These are phyloP conservation scores for Cystobasidium ongulense DNA, from an alignment of 768 basidiomycete genomes.

Conservation along the genomic window DNA sequence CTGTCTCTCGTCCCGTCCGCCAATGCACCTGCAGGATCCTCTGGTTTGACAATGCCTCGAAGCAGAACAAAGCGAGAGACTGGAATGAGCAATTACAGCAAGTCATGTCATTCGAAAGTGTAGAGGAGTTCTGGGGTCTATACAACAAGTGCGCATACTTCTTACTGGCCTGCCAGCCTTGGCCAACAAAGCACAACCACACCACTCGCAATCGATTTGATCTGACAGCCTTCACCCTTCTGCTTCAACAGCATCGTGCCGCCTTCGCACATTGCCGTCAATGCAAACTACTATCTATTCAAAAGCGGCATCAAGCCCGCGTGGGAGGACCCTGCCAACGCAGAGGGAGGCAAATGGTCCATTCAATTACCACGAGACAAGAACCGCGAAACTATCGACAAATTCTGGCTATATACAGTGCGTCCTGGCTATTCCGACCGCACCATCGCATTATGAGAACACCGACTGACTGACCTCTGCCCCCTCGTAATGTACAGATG, in stretches of 20 bases:
- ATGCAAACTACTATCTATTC: conserved; percentile 99
- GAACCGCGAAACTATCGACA: conserved; percentile 71
- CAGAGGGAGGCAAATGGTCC: conserved; percentile 96
- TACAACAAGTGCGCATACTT: conserved; percentile 33
- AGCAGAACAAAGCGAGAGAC: conserved; percentile 55
- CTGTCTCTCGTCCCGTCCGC: too few species aligned
- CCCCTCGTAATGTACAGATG: conserved; percentile 58
- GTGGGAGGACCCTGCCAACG: conserved; percentile 61
- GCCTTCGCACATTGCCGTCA: conserved; percentile 81
- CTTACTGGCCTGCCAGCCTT: too few species aligned
- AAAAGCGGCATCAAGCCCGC: conserved; percentile 56
- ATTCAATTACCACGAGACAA: conserved; percentile 96
- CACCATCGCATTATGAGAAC: background rate
- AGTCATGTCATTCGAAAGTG: conserved; percentile 88
- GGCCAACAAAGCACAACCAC: too few species aligned
- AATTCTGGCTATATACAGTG: conserved; percentile 98
- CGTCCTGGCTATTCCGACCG: conserved; percentile 34
- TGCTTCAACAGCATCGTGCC: conserved; percentile 91
- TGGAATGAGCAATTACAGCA: conserved; percentile 99
- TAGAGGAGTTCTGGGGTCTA: conserved; percentile 91
- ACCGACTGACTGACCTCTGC: conserved; percentile 33
- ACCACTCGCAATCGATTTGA: background rate
- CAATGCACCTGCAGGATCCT: conserved; percentile 83
- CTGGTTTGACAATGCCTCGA: conserved; percentile 79
- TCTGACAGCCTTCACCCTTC: background rate